Conservation (phyloP, 2,329 filamentous ascomycete species). For the Cadophora malorum region DNA sequence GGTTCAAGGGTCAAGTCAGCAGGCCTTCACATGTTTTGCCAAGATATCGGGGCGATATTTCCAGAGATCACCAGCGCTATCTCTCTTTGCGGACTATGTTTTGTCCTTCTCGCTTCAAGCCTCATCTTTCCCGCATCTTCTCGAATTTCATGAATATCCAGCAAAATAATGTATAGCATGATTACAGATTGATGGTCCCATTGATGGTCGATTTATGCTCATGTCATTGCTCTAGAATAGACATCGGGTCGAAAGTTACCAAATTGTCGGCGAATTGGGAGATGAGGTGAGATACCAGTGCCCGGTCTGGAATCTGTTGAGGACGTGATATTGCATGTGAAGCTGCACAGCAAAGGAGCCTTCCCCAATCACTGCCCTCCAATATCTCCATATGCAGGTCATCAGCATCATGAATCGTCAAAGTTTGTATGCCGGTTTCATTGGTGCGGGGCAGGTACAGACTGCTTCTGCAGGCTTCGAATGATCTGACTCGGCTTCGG, state of each 20-base stretch:
- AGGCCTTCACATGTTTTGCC: slow-evolving; percentile 20
- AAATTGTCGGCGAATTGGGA: too few relatives aligned
- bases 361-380: background rate
- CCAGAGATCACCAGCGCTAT: too few relatives aligned
- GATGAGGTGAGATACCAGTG: background rate
- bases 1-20: slow-evolving; percentile 6
- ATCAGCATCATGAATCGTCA: too few relatives aligned
- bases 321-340: background rate
- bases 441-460: background rate
- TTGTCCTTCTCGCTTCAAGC: background rate
- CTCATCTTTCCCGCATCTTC: background rate
- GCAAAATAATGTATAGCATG: too few relatives aligned
- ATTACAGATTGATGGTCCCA: too few relatives aligned
- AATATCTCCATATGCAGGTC: background rate
- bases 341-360: background rate
- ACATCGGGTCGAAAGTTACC: too few relatives aligned
- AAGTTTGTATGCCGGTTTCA: background rate
- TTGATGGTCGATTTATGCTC: too few relatives aligned
- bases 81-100: too few relatives aligned
- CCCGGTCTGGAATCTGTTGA: background rate
- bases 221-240: too few relatives aligned
- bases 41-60: slow-evolving; percentile 3
- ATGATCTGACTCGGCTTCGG: background rate
- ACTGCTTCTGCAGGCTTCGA: background rate
- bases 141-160: background rate